Base-by-base conservation (phyloP, 2,329 filamentous ascomycete species). In the Annulohypoxylon truncatum region DNA sequence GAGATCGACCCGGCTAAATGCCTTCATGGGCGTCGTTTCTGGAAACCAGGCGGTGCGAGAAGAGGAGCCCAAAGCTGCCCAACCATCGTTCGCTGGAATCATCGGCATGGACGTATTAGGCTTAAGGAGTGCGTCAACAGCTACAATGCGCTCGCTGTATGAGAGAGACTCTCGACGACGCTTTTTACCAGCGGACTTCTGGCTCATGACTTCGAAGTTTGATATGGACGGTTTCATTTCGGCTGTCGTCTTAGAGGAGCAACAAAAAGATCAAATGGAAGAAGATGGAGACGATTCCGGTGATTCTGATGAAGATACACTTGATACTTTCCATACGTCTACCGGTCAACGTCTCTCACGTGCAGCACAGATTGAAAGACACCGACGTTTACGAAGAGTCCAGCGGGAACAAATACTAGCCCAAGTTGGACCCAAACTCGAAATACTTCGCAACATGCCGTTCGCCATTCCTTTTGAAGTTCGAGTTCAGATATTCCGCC, bases 401-500 rank as follows among this genome's bases (percentile, higher is more conserved):
- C 89, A 89, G 44, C 85, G 90, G 35, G 89, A 90, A 71, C 89
- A 92, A 69, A 87, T 92, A 66, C 81, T 96, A 22, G 92, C 94
- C 50, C 87, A 91, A 12, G 89, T 97, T 66, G 93, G 92, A 0
- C 95, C 96, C 0, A 90, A 95, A 71, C 83, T 97, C 8, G 94
- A 97, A 75, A 92, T 99, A 4, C 80, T 99, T 53, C 91, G 96
- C 71, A 96, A 98, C 74, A 96, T 99, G 90, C 96, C 96, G 0
- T 99, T 98, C 77, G 92, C 95, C 71, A 96, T 99, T 46, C 96
- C 95, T 0, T 99, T 99, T 73, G 89, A 92, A 35, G 96, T 92
- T 0, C 85, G 96, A 48, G 96, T 99, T 3, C 89, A 94, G 76
- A 95, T 98, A 22, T 98, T 99, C 78, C 89, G 94, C 28, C 89